Evolutionary conservation across 805 yeast genomes (phyloP).

Genomic region (Hanseniaspora vineae): DNA sequence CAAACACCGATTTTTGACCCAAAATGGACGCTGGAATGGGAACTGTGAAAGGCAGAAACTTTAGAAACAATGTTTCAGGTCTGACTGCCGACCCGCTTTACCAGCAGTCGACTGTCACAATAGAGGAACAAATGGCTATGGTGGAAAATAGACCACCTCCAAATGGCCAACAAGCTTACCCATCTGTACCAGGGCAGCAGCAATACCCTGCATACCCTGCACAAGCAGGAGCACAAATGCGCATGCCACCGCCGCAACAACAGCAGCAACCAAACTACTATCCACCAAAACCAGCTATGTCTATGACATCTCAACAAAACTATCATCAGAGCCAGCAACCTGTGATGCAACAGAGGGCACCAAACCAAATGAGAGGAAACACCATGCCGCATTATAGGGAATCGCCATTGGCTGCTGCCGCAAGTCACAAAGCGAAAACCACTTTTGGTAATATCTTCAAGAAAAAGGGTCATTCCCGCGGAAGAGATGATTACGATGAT

Average conservation of each 20-base stretch:
- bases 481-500: conserved; percentile 23
- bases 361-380: background rate
- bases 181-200: conserved; percentile 3
- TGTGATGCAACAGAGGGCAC: background rate
- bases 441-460: conserved; percentile 3
- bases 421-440: background rate
- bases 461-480: conserved; percentile 6
- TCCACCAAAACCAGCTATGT: background rate
- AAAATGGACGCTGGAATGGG: conserved; percentile 26
- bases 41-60: conserved; percentile 9
- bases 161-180: conserved; percentile 5
- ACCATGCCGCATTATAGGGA: conserved; percentile 1
- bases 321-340: background rate
- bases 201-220: background rate
- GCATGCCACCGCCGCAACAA: background rate
- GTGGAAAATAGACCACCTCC: conserved; percentile 2
- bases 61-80: conserved; percentile 1
- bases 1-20: background rate
- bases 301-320: background rate
- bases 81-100: background rate
- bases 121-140: conserved; percentile 13
- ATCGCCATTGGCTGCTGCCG: background rate
- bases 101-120: conserved; percentile 5
- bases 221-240: background rate
- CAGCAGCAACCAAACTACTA: background rate